Evolutionary conservation across 495 filamentous ascomycete genomes (phyloP).

Genomic region (Rhypophila decipiens): DNA sequence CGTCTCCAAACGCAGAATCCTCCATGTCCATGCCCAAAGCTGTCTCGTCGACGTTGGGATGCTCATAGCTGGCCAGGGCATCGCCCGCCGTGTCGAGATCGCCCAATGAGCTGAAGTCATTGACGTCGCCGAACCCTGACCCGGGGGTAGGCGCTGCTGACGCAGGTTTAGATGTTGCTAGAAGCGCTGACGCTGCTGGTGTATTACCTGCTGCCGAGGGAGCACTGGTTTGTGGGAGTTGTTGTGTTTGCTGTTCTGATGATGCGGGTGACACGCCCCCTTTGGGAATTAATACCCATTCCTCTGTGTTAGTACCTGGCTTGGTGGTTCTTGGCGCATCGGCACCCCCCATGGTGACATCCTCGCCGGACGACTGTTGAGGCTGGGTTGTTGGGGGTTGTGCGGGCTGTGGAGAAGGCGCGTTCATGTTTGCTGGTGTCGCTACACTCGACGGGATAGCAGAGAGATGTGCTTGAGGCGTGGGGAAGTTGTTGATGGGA

Average conservation of each 20-base stretch:
- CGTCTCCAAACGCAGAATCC: conserved; percentile 51
- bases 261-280: conserved; percentile 25
- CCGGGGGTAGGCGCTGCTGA: conserved; percentile 36
- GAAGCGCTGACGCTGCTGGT: not conserved
- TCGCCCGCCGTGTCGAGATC: conserved; percentile 48
- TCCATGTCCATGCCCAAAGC: conserved; percentile 43
- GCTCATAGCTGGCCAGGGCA: conserved; percentile 37
- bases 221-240: conserved; percentile 10
- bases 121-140: conserved; percentile 34
- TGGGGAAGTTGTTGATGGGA: conserved; percentile 39
- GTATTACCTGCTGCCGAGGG: too few relatives aligned
- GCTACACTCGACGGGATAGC: conserved; percentile 36
- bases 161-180: conserved; percentile 27
- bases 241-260: conserved; percentile 12
- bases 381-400: conserved; percentile 17
- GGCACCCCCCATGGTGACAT: conserved; percentile 33
- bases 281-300: conserved; percentile 52
- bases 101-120: conserved; percentile 48
- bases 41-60: conserved; percentile 20
- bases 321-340: too few relatives aligned
- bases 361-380: conserved; percentile 1
- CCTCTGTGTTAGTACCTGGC: conserved; percentile 38
- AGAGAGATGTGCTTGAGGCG: conserved; percentile 37
- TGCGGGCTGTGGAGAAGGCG: conserved; percentile 25
- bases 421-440: conserved; percentile 39